A percentile compares a stretch with the other conserved stretches of the same genome.
Evolutionary conservation across 1,139 yeast genomes (phyloP).

Genomic region (Suhomyces wounanorum): DNA sequence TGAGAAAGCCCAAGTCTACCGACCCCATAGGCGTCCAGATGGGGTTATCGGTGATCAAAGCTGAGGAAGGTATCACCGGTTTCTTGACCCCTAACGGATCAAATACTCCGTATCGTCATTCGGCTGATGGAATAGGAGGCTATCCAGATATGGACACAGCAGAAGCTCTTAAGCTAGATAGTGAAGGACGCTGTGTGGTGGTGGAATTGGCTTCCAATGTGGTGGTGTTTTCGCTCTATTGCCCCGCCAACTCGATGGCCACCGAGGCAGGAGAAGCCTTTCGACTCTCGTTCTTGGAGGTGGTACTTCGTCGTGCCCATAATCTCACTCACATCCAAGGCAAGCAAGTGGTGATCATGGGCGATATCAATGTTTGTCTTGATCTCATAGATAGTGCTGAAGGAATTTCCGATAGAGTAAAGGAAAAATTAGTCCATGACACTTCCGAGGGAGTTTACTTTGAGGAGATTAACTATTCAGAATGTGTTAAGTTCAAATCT

Average conservation of each 20-base stretch:
- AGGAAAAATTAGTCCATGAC: conserved; percentile 21
- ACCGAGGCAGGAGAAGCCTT: conserved; percentile 71
- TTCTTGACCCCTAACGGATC: conserved; percentile 31
- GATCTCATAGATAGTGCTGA: conserved; percentile 87
- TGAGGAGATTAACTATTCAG: conserved; percentile 41
- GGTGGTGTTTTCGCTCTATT: conserved; percentile 76
- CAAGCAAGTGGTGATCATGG: conserved; percentile 74
- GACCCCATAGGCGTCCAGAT: conserved; percentile 40
- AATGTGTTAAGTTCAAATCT: conserved; percentile 44
- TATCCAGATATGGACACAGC: conserved; percentile 52
- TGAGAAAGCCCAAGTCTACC: conserved; percentile 48
- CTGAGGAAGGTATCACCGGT: conserved; percentile 94
- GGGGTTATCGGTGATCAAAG: conserved; percentile 57
- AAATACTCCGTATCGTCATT: conserved; percentile 23
- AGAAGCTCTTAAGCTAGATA: conserved; percentile 56
- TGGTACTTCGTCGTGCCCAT: conserved; percentile 61
- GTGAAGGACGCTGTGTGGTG: conserved; percentile 82
- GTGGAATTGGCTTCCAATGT: conserved; percentile 66
- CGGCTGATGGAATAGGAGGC: conserved; percentile 63
- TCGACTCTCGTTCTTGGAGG: conserved; percentile 57
- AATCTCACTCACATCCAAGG: conserved; percentile 50
- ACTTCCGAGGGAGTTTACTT: conserved; percentile 28
- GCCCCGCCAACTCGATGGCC: conserved; percentile 84
- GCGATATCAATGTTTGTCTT: conserved; percentile 82
- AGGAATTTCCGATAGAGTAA: conserved; percentile 47